A percentile compares a stretch with the other conserved stretches of the same genome.
phyloP scores from a whole-genome alignment of 78 protist genomes.

The Capsaspora owczarzaki region DNA sequence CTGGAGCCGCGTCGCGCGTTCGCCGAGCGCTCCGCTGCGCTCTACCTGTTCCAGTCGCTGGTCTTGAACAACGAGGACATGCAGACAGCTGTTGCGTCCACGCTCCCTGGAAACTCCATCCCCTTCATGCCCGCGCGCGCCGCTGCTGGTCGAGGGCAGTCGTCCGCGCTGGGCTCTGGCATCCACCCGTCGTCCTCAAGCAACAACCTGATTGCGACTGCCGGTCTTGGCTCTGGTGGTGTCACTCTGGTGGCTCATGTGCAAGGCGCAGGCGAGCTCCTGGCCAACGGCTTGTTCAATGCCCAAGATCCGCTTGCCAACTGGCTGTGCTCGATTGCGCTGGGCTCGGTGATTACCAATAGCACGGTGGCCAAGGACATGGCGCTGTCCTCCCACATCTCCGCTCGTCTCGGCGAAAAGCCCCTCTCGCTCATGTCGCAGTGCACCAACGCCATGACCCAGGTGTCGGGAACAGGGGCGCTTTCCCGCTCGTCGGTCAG shows the following conservation, averaged over 20 bases:
- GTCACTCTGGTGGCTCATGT: background rate
- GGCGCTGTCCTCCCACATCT: background rate
- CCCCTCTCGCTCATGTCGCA: background rate
- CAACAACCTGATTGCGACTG: background rate
- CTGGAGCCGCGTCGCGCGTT: background rate
- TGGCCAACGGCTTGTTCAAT: background rate
- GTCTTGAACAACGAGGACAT: background rate
- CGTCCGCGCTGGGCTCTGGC: no score
- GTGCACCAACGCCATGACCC: background rate
- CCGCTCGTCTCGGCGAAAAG: background rate
- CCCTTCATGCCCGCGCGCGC: no score
- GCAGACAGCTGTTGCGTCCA: background rate
- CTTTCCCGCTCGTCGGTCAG: no score
- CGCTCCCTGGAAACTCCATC: no score
- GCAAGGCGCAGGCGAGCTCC: background rate
- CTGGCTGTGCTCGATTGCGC: background rate
- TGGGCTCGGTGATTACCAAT: background rate
- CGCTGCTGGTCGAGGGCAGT: no score
- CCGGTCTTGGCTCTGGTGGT: no score
- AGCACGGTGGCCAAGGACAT: background rate
- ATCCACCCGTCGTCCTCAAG: no score
- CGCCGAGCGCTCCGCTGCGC: background rate
- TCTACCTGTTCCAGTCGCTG: background rate
- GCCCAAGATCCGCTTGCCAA: background rate
- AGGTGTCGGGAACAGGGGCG: background rate